Evolutionary conservation across 371 early-diverging fungal genomes (phyloP), one percentile per base, ranked within the genome.

Genomic region (Apophysomyces variabilis): DNA sequence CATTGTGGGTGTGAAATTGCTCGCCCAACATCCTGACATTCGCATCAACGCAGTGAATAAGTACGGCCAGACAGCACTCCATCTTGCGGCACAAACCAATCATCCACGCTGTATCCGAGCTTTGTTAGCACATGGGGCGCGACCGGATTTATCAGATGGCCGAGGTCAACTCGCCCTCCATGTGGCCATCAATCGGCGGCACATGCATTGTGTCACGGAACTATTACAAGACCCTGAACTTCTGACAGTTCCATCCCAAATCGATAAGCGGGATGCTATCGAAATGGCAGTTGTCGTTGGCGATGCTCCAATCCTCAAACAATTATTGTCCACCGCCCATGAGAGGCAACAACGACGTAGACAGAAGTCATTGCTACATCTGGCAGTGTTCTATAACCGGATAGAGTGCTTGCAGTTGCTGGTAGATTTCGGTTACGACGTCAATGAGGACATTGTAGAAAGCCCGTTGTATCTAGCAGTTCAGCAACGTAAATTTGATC

Each of bases 401-500:
- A 72, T 79, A 21, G 79, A 79, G 36, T 75, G 77, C 11, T 35
- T 50, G n/a, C 54, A 50, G 54, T 7, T 50, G 9, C 54, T 50
- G 41, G 8, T 60, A n/a, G 60, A 68, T 35, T 60, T 61, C 5
- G 76, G 75, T 1, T 73, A 64, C 46, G 58, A 65, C 14, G 60
- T 76, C 44, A 67, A 73, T 18, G 43, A 61, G 38, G 38, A 58
- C 36, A 57, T 59, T n/a, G 9, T 26, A 21, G 72, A 68, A 36
- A 71, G 65, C 21, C 66, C 68, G 9, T 16, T 82, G 3, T 70
- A 77, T 36, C 61, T 37, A 0, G 79, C 82, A 12, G 82, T 82
- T 1, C 79, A 82, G 38, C 79, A 82, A 43, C 71, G 79, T 21
- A 82, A 82, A 46, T 69, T 82, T 18, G 82, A 82, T 60, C 57